Conservation (phyloP, 2,329 filamentous ascomycete species). For the Drechslera avenae region DNA sequence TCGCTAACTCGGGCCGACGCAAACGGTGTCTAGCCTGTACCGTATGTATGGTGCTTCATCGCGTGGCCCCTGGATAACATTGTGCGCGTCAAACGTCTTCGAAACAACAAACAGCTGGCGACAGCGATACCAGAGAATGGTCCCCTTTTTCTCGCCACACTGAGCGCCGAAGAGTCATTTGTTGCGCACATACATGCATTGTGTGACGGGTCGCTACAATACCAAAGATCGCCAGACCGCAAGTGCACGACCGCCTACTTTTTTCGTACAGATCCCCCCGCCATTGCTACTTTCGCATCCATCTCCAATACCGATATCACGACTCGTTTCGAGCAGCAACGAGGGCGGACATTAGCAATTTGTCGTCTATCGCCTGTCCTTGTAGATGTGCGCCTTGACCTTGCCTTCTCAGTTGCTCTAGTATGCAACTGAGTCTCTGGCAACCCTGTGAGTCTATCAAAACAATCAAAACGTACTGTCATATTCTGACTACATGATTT, state of each 20-base stretch:
- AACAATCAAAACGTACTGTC: background rate
- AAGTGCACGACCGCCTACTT: slow-evolving; percentile 3
- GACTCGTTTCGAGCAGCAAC: no score
- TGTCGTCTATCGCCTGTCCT: background rate
- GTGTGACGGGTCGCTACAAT: background rate
- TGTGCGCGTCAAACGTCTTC: slow-evolving; percentile 5
- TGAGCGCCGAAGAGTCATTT: background rate
- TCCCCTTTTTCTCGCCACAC: background rate
- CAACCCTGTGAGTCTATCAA: slow-evolving; percentile 5
- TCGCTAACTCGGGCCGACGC: background rate
- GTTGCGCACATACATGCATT: background rate
- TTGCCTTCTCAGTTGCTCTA: slow-evolving; percentile 10
- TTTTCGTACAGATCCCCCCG: background rate
- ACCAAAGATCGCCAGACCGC: background rate
- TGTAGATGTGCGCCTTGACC: slow-evolving; percentile 4
- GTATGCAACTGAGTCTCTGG: slow-evolving; percentile 14
- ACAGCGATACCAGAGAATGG: background rate
- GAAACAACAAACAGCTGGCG: slow-evolving; percentile 5
- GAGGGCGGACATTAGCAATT: no score
- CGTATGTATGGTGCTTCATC: background rate
- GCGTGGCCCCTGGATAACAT: slow-evolving; percentile 1
- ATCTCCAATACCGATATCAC: background rate
- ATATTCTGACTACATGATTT: background rate
- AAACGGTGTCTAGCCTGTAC: background rate
- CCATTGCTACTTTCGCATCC: background rate